Conservation (phyloP, 805 yeast species). For the Naumovozyma castellii region DNA sequence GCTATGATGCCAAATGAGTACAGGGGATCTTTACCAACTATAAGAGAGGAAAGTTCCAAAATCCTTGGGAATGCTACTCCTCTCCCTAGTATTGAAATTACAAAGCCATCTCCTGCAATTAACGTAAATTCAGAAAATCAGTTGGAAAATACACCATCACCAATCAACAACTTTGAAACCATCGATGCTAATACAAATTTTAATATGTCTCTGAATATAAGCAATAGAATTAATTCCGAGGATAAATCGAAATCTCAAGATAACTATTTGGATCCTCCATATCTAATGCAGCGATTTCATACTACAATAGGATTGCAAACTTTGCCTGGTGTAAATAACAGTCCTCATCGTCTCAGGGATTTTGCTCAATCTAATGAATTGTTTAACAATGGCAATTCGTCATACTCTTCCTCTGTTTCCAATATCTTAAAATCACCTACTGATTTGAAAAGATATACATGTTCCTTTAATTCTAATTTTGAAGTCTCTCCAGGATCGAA, state of each 20-base stretch:
- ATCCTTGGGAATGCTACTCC: not conserved
- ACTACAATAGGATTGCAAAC: slow-evolving; percentile 11
- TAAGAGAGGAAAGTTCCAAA: not conserved
- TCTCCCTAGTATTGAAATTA: not conserved
- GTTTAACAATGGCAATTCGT: not conserved
- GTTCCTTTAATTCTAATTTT: slow-evolving; percentile 29
- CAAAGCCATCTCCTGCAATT: not conserved
- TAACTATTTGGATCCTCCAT: slow-evolving; percentile 7
- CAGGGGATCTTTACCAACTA: not conserved
- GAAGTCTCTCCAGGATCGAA: slow-evolving; percentile 21
- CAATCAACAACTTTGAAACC: not conserved
- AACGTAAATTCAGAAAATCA: not conserved
- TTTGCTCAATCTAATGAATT: not conserved
- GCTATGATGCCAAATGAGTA: not conserved
- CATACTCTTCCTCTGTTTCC: not conserved
- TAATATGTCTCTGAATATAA: not conserved
- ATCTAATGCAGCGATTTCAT: slow-evolving; percentile 11
- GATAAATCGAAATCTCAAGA: not conserved
- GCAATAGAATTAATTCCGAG: not conserved
- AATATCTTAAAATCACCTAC: slow-evolving; percentile 13
- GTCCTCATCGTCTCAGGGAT: not conserved
- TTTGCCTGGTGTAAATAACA: not conserved
- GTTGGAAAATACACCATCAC: not conserved
- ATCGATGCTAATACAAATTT: not conserved
- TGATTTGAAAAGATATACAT: slow-evolving; percentile 23